Evolutionary conservation across 306 rosid genomes (phyloP).

Genomic region (Vigna trinervia): DNA sequence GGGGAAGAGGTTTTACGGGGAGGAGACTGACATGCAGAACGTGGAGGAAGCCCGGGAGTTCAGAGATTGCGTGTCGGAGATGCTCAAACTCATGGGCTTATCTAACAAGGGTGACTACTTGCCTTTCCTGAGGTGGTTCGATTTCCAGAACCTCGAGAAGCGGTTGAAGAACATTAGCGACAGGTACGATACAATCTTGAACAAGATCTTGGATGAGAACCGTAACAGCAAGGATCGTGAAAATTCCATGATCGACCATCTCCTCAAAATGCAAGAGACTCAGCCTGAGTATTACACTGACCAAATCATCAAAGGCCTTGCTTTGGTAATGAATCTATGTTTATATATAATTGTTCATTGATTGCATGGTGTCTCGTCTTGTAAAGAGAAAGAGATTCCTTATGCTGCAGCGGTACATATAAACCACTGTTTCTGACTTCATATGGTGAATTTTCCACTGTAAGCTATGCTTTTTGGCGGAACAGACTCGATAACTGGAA

Average conservation of each 20-base stretch:
- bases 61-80: slow-evolving; percentile 43
- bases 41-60: slow-evolving; percentile 52
- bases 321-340: slow-evolving; percentile 37
- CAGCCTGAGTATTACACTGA: slow-evolving; percentile 50
- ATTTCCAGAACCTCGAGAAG: not conserved
- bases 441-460: not conserved
- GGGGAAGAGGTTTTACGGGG: slow-evolving; percentile 54
- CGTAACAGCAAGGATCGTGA: slow-evolving; percentile 5
- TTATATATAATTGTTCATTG: not conserved
- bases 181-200: slow-evolving; percentile 43
- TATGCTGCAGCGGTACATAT: not conserved
- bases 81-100: slow-evolving; percentile 17
- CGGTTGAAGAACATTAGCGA: not conserved
- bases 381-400: not conserved
- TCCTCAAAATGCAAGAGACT: slow-evolving; percentile 49
- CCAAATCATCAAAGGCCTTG: slow-evolving; percentile 60
- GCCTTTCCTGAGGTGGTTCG: slow-evolving; percentile 34
- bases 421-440: not conserved
- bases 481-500: slow-evolving; percentile 1
- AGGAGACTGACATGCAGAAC: slow-evolving; percentile 42
- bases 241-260: slow-evolving; percentile 58
- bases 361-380: not conserved
- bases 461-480: slow-evolving; percentile 19
- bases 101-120: slow-evolving; percentile 51
- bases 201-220: slow-evolving; percentile 51